Evolutionary conservation across 371 early-diverging fungal genomes (phyloP).

Genomic region (Mortierella sp.): DNA sequence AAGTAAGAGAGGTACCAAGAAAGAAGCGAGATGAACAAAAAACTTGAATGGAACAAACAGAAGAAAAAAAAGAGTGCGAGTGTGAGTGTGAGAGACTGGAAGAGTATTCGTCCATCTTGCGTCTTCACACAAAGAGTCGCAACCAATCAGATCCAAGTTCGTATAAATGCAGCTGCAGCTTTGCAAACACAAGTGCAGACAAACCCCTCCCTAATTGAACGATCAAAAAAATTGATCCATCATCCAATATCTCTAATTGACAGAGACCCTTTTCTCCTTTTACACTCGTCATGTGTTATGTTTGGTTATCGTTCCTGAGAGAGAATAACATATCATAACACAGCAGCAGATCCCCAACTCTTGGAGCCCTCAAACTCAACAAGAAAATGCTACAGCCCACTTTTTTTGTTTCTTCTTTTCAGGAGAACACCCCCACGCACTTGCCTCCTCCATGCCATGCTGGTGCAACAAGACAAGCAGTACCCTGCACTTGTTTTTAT

Average conservation of each 20-base stretch:
- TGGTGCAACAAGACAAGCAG: no score
- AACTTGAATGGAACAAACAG: slow-evolving; percentile 11
- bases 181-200: no score
- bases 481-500: no score
- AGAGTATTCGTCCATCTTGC: not conserved
- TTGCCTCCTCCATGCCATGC: no score
- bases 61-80: not conserved
- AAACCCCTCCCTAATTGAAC: not conserved
- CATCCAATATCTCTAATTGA: slow-evolving; percentile 4
- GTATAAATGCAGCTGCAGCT: not conserved
- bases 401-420: no score
- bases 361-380: not conserved
- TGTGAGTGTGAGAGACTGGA: not conserved
- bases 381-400: not conserved
- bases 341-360: no score
- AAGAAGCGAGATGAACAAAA: slow-evolving; percentile 4
- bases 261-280: not conserved
- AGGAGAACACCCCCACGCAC: no score
- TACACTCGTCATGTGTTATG: no score
- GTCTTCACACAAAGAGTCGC: not conserved
- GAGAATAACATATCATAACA: not conserved
- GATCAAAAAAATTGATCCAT: not conserved
- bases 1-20: not conserved
- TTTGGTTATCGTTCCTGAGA: not conserved
- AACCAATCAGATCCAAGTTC: not conserved